Percentiles rank a stretch among this genome's conserved stretches.
Conservation (phyloP, 352 stramenopile genomes). For the Pythium apleroticum region DNA sequence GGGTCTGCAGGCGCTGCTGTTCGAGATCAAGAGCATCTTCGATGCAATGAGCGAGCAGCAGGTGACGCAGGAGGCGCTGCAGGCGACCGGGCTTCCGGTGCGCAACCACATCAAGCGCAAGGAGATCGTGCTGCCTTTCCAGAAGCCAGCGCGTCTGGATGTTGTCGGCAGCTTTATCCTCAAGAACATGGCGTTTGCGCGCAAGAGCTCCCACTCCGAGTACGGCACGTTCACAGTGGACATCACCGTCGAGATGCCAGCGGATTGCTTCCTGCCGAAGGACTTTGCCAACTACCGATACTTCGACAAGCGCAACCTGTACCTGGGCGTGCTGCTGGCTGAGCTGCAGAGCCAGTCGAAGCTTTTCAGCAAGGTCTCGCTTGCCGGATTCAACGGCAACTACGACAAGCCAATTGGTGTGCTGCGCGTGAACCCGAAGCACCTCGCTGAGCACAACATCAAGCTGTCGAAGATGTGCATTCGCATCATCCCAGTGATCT, state of each 20-base stretch:
- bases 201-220: conserved; percentile 43
- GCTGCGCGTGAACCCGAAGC: conserved; percentile 43
- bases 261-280: conserved; percentile 81
- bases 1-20: conserved; percentile 71
- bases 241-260: conserved; percentile 81
- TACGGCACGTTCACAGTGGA: conserved; percentile 75
- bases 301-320: conserved; percentile 88
- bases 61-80: conserved; percentile 71
- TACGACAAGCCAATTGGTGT: conserved; percentile 74
- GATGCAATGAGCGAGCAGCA: conserved; percentile 65
- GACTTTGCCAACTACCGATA: conserved; percentile 91
- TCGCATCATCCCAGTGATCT: conserved; percentile 71
- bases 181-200: conserved; percentile 70
- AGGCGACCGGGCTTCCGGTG: conserved; percentile 52
- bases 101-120: conserved; percentile 82
- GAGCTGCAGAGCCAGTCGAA: conserved; percentile 47
- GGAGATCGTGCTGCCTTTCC: conserved; percentile 85
- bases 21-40: conserved; percentile 76
- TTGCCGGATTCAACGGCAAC: conserved; percentile 77
- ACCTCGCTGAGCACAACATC: conserved; percentile 43
- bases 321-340: conserved; percentile 70
- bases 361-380: conserved; percentile 51
- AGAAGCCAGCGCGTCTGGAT: conserved; percentile 69
- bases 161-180: conserved; percentile 89
- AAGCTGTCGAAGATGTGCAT: conserved; percentile 60